Evolutionary conservation across 1,284 basidiomycete genomes (phyloP), one percentile per base, ranked within the genome.

Genomic region (Heterobasidion occidentale): DNA sequence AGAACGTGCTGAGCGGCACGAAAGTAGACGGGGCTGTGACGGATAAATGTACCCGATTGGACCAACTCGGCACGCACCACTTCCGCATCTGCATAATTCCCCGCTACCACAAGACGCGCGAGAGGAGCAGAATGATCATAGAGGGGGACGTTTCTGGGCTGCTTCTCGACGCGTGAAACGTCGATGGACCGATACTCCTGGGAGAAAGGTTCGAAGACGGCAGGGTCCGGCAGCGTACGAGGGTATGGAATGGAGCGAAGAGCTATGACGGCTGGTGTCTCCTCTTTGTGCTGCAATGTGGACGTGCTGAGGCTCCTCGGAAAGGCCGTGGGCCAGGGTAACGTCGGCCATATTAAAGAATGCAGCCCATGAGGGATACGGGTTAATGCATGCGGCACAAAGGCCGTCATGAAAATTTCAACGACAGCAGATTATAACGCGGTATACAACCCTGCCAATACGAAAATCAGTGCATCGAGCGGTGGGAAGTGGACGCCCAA

Each of bases 31-130:
- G 55, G 51, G 54, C 70, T 62, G 3, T 59, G 64, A 2, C 64
- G 63, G 44, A 77, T 71, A 3, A 57, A 49, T 14, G 70, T 58
- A n/a, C 71, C 70, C 50, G 67, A 58, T 15, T 67, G 62, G 14
- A 61, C 59, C 49, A 76, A 59, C 57, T 71, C 72, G 42, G 62
- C 59, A 17, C 67, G 65, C 1, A 74, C 58, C 8, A 59, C 59
- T 14, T 62, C 56, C 4, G 70, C 71, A 27, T 66, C 65, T 9
- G 38, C 55, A 42, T 57, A 68, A 7, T 63, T 61, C n/a, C 57
- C 55, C 9, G 55, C 44, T 12, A 42, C 15, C 4, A 67, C 59
- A 1, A 71, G 63, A 2, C 49, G 51, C 8, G 58, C 42, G 7
- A 71, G 66, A 14, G 66, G 14, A 12, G 38, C 36, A 46, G 59